Evolutionary conservation across 2,329 filamentous ascomycete genomes (phyloP).

Genomic region (Pseudocercospora crystallina): DNA sequence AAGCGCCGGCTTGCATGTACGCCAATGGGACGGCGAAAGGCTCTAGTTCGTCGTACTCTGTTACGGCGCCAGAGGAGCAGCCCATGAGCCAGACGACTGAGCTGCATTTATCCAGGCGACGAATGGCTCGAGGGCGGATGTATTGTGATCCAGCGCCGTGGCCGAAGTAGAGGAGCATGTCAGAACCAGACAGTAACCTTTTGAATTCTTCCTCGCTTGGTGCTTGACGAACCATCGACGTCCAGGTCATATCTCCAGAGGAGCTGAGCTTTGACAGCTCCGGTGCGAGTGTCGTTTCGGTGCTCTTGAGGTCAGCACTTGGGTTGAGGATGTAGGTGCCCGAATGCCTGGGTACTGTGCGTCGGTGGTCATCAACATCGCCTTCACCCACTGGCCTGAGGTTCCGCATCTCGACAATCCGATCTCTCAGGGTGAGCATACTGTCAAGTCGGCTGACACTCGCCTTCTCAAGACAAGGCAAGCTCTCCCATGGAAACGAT

Average conservation of each 20-base stretch:
- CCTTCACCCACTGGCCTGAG: not conserved
- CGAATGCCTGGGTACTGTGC: slow-evolving; percentile 52
- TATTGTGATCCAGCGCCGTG: slow-evolving; percentile 95
- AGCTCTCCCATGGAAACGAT: slow-evolving; percentile 90
- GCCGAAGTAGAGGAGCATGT: slow-evolving; percentile 88
- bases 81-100: slow-evolving; percentile 79
- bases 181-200: slow-evolving; percentile 61
- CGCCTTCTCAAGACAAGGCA: slow-evolving; percentile 76
- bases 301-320: slow-evolving; percentile 75
- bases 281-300: slow-evolving; percentile 71
- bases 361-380: slow-evolving; percentile 21
- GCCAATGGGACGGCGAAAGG: slow-evolving; percentile 87
- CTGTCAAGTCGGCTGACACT: slow-evolving; percentile 88
- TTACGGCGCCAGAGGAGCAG: slow-evolving; percentile 80
- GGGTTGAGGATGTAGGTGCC: slow-evolving; percentile 89
- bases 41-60: slow-evolving; percentile 82
- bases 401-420: slow-evolving; percentile 60
- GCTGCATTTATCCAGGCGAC: slow-evolving; percentile 57
- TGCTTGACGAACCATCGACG: slow-evolving; percentile 63
- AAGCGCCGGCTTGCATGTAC: slow-evolving; percentile 80
- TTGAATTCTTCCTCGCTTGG: slow-evolving; percentile 80
- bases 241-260: slow-evolving; percentile 55
- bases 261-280: slow-evolving; percentile 53
- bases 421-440: slow-evolving; percentile 74
- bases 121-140: slow-evolving; percentile 79